Percentiles rank a stretch among this genome's conserved stretches.
phyloP scores from a whole-genome alignment of 140 eudicot genomes.

The Stevia rebaudiana region DNA sequence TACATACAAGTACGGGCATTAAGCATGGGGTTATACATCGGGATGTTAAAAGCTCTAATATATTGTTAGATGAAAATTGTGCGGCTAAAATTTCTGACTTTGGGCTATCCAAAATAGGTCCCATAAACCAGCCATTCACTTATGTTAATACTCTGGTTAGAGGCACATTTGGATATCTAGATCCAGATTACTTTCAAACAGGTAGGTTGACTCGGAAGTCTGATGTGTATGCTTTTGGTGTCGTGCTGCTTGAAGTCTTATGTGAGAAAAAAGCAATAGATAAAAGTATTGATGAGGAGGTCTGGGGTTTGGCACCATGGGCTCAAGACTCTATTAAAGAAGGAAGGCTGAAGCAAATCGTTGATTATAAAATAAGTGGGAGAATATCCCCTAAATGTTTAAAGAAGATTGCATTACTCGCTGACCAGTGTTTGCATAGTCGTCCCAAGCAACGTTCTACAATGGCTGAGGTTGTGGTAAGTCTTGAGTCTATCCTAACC shows the following conservation, averaged over 20 bases:
- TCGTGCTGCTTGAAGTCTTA: conserved; percentile 22
- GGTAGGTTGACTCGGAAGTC: conserved; percentile 24
- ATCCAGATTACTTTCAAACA: too few relatives aligned
- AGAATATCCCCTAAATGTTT: neutral
- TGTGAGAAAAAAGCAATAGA: conserved; percentile 20
- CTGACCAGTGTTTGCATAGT: neutral
- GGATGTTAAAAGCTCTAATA: too few relatives aligned
- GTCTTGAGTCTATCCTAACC: neutral
- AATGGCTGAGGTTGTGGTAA: neutral
- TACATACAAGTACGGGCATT: too few relatives aligned
- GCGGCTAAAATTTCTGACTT: too few relatives aligned
- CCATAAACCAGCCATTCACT: neutral
- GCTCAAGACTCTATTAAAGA: neutral
- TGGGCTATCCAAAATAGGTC: neutral
- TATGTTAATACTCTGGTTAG: conserved; percentile 19
- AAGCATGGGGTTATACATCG: too few relatives aligned
- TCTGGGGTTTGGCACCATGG: neutral
- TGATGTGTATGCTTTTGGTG: conserved; percentile 32
- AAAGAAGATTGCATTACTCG: neutral
- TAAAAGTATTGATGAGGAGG: conserved; percentile 16
- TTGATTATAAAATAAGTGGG: neutral
- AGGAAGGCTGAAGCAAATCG: conserved; percentile 8
- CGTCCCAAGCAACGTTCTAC: too few relatives aligned
- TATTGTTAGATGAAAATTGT: too few relatives aligned
- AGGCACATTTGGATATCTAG: neutral